phyloP scores from a whole-genome alignment of 139 green algal species.

The Tetradesmus lagerheimii region DNA sequence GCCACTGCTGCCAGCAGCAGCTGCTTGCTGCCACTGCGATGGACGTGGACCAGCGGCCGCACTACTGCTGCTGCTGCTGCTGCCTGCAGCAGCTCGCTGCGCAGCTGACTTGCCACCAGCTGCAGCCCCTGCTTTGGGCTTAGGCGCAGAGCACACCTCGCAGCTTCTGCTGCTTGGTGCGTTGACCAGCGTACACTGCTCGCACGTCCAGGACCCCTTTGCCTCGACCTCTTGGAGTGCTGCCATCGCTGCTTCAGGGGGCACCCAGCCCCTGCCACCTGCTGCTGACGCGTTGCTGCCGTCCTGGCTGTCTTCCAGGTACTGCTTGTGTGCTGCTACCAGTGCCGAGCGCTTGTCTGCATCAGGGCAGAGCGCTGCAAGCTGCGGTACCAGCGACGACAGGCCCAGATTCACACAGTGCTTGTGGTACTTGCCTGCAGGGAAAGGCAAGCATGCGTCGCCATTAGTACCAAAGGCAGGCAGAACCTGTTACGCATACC shows the following conservation, averaged over 20 bases:
- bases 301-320: slow-evolving; percentile 48
- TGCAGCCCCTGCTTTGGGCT: slow-evolving; percentile 18
- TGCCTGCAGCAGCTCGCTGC: neutral
- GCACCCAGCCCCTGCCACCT: slow-evolving; percentile 69
- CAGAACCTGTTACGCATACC: too few species aligned
- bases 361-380: slow-evolving; percentile 77
- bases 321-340: slow-evolving; percentile 64
- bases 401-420: slow-evolving; percentile 65
- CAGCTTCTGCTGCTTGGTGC: slow-evolving; percentile 56
- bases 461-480: too few species aligned
- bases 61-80: neutral
- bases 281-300: slow-evolving; percentile 33
- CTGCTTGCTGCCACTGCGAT: slow-evolving; percentile 9
- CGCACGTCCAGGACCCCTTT: slow-evolving; percentile 65
- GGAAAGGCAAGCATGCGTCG: neutral
- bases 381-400: slow-evolving; percentile 68
- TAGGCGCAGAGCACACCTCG: slow-evolving; percentile 62
- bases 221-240: slow-evolving; percentile 58
- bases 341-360: slow-evolving; percentile 62
- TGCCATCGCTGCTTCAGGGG: slow-evolving; percentile 74
- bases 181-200: slow-evolving; percentile 70
- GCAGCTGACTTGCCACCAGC: slow-evolving; percentile 19
- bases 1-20: slow-evolving; percentile 3
- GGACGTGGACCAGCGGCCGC: neutral
- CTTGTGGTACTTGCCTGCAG: slow-evolving; percentile 33